These are phyloP conservation scores for Echinosophora koreensis DNA, from an alignment of 306 rosid species.

Conservation along the genomic window DNA sequence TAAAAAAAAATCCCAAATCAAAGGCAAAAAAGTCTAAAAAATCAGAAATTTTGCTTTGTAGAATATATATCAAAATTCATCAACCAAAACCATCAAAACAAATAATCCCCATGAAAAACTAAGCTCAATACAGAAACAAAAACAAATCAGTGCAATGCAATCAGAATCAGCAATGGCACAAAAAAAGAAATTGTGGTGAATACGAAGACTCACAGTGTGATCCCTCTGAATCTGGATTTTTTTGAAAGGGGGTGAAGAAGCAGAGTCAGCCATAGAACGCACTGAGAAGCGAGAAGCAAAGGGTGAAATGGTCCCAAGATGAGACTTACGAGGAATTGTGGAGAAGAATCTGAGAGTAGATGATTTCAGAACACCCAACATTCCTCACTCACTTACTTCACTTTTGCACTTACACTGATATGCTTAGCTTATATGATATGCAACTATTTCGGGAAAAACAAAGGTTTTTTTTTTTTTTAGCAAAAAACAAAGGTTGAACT, in stretches of 20 bases:
- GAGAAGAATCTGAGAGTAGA: constrained; percentile 50
- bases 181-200: neutral
- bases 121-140: neutral
- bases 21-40: neutral
- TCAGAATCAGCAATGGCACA: neutral
- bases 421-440: too few relatives aligned
- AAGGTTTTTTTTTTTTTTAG: too few relatives aligned
- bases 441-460: too few relatives aligned
- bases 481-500: too few relatives aligned
- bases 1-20: neutral
- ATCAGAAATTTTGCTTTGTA: neutral
- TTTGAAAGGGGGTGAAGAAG: constrained; percentile 69
- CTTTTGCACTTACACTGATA: neutral
- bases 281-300: constrained; percentile 59
- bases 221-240: constrained; percentile 84
- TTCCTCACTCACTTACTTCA: constrained; percentile 14
- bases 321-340: constrained; percentile 33
- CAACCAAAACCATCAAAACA: neutral
- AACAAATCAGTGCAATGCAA: too few relatives aligned
- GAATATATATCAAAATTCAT: neutral
- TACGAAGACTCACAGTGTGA: constrained; percentile 62
- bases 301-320: constrained; percentile 39
- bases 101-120: neutral
- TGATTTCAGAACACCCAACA: constrained; percentile 48
- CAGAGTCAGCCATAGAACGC: constrained; percentile 78